Evolutionary conservation across 768 basidiomycete species (phyloP).

Genomic region (Phylloporus arenicola): DNA sequence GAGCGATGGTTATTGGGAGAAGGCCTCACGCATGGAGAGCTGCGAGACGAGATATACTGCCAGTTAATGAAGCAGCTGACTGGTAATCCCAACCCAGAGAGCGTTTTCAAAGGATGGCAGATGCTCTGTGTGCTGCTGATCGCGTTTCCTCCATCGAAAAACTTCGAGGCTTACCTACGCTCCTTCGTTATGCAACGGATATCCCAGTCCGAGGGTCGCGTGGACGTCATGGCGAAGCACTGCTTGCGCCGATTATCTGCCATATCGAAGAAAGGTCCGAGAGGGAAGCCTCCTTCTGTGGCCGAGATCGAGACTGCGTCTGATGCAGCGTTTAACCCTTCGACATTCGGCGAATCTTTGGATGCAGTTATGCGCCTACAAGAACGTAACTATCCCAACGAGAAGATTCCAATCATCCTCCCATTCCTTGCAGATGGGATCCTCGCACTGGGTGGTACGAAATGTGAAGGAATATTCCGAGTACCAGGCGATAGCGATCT

Average conservation of each 20-base stretch:
- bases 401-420: constrained; percentile 86
- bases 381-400: constrained; percentile 76
- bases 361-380: constrained; percentile 81
- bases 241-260: constrained; percentile 72
- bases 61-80: constrained; percentile 90
- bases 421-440: constrained; percentile 93
- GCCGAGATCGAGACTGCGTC: constrained; percentile 91
- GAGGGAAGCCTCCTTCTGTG: constrained; percentile 75
- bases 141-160: constrained; percentile 90
- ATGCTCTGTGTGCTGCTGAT: constrained; percentile 85
- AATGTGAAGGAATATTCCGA: constrained; percentile 88
- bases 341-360: constrained; percentile 88
- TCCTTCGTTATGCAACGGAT: constrained; percentile 74
- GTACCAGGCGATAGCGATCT: constrained; percentile 87
- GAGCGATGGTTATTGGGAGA: constrained; percentile 81
- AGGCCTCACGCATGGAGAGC: constrained; percentile 73
- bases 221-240: constrained; percentile 89
- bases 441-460: constrained; percentile 78
- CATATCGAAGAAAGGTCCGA: constrained; percentile 78
- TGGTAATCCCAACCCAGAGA: constrained; percentile 77
- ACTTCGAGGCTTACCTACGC: constrained; percentile 80
- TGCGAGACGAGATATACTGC: constrained; percentile 91
- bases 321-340: constrained; percentile 94
- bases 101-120: constrained; percentile 90
- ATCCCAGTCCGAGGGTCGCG: constrained; percentile 62